A percentile compares a stretch with the other conserved stretches of the same genome.
Evolutionary conservation across 805 yeast species (phyloP).

Genomic region (Candida chilensis): DNA sequence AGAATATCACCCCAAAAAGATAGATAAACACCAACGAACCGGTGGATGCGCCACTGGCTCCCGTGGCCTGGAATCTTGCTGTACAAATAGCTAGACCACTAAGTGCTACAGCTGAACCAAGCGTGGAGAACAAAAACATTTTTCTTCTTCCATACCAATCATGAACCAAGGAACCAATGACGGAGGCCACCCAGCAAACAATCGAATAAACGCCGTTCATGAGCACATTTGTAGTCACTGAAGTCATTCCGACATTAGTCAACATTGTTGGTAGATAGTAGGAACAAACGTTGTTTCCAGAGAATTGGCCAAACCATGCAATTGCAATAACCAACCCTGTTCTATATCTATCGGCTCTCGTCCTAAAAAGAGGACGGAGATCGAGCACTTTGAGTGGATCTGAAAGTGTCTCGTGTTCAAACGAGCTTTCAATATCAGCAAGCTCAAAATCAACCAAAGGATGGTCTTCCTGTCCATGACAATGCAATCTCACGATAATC

Average conservation of each 20-base stretch:
- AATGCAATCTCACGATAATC: no score
- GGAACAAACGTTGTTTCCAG: conserved; percentile 61
- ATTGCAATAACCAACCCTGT: conserved; percentile 54
- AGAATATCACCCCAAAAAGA: conserved; percentile 14
- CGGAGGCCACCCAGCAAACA: conserved; percentile 7
- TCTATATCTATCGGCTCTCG: conserved; percentile 33
- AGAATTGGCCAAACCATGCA: conserved; percentile 55
- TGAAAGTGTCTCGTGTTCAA: conserved; percentile 35
- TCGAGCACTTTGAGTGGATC: conserved; percentile 22
- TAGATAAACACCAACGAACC: conserved; percentile 16
- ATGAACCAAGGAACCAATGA: conserved; percentile 9
- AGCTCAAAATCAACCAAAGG: conserved; percentile 46
- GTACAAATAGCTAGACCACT: conserved; percentile 11
- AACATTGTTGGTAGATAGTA: conserved; percentile 55
- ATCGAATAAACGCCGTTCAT: conserved; percentile 9
- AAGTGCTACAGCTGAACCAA: conserved; percentile 9
- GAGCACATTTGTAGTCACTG: conserved; percentile 8
- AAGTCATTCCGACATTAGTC: conserved; percentile 33
- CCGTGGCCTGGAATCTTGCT: conserved; percentile 8
- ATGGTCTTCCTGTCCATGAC: conserved; percentile 21
- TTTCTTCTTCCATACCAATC: conserved; percentile 15
- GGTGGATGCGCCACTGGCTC: conserved; percentile 8
- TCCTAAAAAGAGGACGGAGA: conserved; percentile 3
- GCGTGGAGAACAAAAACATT: conserved; percentile 9
- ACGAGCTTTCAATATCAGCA: conserved; percentile 45